These are phyloP conservation scores for Podospora fimiseda DNA, from an alignment of 495 filamentous ascomycete species.

Conservation along the genomic window DNA sequence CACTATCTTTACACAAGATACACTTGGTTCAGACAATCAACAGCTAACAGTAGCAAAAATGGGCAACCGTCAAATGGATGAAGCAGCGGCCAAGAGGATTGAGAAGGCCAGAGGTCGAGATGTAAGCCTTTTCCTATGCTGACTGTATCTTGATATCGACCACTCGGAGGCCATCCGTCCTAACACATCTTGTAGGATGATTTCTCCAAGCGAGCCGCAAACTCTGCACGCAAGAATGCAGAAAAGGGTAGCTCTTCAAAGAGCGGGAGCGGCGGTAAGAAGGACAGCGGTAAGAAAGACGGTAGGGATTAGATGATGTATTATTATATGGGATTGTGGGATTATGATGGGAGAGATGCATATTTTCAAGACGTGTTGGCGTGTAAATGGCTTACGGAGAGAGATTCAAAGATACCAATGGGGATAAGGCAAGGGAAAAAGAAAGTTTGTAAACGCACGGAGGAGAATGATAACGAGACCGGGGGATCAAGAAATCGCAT, in stretches of 20 bases:
- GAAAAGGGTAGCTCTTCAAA: slow-evolving; percentile 8
- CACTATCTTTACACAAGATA: background rate
- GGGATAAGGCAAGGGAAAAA: background rate
- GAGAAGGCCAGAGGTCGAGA: slow-evolving; percentile 34
- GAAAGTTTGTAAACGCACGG: too few relatives aligned
- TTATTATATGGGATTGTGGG: too few relatives aligned
- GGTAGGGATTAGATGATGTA: slow-evolving; percentile 3
- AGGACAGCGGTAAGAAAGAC: slow-evolving; percentile 2
- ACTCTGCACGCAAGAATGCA: slow-evolving; percentile 35
- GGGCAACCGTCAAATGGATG: slow-evolving; percentile 40
- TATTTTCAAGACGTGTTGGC: too few relatives aligned
- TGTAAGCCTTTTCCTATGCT: slow-evolving; percentile 13
- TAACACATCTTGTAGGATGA: slow-evolving; percentile 33
- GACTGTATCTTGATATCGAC: background rate
- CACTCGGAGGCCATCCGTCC: too few relatives aligned
- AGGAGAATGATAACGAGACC: background rate
- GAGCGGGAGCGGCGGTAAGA: slow-evolving; percentile 2
- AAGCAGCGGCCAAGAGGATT: slow-evolving; percentile 41
- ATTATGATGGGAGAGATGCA: slow-evolving; percentile 2
- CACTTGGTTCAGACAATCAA: background rate
- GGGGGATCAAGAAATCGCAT: background rate
- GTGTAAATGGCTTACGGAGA: too few relatives aligned
- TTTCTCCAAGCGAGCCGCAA: slow-evolving; percentile 38
- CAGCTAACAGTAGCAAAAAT: slow-evolving; percentile 15
- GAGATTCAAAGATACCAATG: too few relatives aligned